phyloP scores from a whole-genome alignment of 2,329 filamentous ascomycete species.

The Pseudocercospora cruenta region DNA sequence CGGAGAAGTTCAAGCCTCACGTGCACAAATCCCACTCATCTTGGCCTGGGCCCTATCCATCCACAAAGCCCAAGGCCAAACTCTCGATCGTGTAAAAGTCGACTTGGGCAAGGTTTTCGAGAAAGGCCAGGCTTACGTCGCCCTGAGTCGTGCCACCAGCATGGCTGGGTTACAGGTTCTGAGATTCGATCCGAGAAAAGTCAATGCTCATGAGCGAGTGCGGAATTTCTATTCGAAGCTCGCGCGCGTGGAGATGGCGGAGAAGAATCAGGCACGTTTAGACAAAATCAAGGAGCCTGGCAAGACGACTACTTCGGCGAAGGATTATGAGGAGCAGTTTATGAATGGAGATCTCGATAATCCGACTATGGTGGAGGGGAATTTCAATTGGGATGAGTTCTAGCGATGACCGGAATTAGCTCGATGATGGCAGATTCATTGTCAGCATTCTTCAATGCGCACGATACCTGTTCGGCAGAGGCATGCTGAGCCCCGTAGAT shows the following conservation, averaged over 20 bases:
- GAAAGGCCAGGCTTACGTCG: constrained; percentile 96
- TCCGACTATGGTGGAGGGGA: constrained; percentile 31
- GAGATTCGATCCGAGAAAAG: constrained; percentile 84
- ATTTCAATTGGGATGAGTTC: constrained; percentile 21
- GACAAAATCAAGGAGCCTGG: constrained; percentile 33
- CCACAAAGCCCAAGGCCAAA: constrained; percentile 97
- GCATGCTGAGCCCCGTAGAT: background rate
- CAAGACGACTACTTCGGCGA: constrained; percentile 30
- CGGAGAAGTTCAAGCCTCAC: constrained; percentile 87
- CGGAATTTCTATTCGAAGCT: constrained; percentile 83
- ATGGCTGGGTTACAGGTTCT: constrained; percentile 86
- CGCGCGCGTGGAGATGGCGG: constrained; percentile 65
- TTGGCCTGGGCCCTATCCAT: constrained; percentile 96
- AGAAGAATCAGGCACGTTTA: constrained; percentile 41
- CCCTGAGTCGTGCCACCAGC: constrained; percentile 86
- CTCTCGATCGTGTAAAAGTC: constrained; percentile 89
- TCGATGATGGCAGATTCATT: background rate
- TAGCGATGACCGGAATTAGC: background rate
- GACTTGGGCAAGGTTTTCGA: constrained; percentile 92
- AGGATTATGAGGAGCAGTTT: constrained; percentile 38
- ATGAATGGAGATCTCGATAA: constrained; percentile 33
- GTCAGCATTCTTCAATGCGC: background rate
- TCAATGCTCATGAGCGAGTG: constrained; percentile 91
- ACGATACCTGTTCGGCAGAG: background rate
- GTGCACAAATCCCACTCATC: constrained; percentile 77